Conservation (phyloP, 331 rosid genomes). For the Phaseolus coccineus region DNA sequence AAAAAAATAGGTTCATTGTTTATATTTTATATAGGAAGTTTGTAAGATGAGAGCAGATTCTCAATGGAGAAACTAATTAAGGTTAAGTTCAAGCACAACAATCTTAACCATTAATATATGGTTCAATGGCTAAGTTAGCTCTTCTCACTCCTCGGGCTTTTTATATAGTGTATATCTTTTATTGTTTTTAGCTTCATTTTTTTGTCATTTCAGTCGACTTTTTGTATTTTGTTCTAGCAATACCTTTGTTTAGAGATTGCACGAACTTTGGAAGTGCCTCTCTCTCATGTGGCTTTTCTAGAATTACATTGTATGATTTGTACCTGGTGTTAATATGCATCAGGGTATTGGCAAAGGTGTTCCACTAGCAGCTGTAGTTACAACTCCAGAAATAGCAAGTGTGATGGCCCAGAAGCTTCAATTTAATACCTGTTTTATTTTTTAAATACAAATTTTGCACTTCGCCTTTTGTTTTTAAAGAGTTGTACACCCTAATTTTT, state of each 20-base stretch:
- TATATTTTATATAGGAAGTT: too few species aligned
- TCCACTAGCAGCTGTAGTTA: slow-evolving; percentile 85
- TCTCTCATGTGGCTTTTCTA: background rate
- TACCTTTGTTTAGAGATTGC: background rate
- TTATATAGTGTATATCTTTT: background rate
- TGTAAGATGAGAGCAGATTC: too few species aligned
- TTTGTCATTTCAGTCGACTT: background rate
- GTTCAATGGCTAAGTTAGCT: background rate
- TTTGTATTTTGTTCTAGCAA: background rate
- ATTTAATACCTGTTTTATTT: slow-evolving; percentile 61
- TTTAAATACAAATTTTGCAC: too few species aligned
- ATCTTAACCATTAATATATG: background rate
- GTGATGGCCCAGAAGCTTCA: slow-evolving; percentile 70
- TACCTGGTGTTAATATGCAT: slow-evolving; percentile 18
- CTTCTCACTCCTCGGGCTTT: background rate
- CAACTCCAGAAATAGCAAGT: slow-evolving; percentile 80
- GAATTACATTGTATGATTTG: background rate
- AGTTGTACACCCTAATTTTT: too few species aligned
- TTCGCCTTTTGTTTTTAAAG: too few species aligned
- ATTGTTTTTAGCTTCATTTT: too few species aligned
- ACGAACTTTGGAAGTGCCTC: background rate
- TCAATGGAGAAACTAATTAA: background rate
- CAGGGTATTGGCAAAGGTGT: slow-evolving; percentile 91
- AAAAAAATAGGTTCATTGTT: too few species aligned
- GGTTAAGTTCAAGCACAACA: background rate